A percentile compares a stretch with the other conserved stretches of the same genome.
Evolutionary conservation across 2,329 filamentous ascomycete species (phyloP).

Genomic region (Aspergillus phoenicis): DNA sequence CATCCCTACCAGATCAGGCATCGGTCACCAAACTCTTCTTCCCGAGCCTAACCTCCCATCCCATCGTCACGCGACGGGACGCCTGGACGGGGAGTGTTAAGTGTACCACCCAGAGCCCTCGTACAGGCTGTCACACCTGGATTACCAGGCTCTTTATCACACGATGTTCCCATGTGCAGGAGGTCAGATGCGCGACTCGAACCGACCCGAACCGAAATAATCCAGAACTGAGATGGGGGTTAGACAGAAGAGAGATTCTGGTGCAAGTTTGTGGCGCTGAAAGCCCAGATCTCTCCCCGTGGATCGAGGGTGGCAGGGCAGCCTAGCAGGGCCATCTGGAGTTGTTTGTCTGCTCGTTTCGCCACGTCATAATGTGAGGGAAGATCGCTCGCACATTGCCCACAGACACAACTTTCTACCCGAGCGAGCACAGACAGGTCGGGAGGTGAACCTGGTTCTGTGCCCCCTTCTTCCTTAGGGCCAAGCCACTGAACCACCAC

Average conservation of each 20-base stretch:
- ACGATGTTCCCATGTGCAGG: constrained; percentile 12
- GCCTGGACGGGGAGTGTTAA: constrained; percentile 12
- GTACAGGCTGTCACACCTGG: constrained; percentile 19
- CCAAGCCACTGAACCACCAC: constrained; percentile 17
- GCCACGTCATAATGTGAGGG: constrained; percentile 23
- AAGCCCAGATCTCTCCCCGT: not conserved
- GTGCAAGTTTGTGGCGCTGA: not conserved
- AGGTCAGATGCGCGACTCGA: constrained; percentile 12
- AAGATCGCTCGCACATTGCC: constrained; percentile 10
- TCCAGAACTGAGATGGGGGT: not conserved
- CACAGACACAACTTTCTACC: constrained; percentile 16
- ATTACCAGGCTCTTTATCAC: constrained; percentile 14
- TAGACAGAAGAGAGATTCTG: not conserved
- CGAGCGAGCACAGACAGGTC: constrained; percentile 20
- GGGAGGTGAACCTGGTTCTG: constrained; percentile 11
- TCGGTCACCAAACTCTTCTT: constrained; percentile 10
- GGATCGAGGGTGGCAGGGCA: not conserved
- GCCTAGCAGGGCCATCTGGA: constrained; percentile 5
- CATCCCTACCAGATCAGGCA: constrained; percentile 15
- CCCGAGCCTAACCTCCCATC: constrained; percentile 14
- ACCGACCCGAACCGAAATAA: not conserved
- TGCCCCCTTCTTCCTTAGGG: constrained; percentile 7
- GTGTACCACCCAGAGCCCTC: constrained; percentile 17
- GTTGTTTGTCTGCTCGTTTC: constrained; percentile 15
- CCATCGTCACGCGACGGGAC: constrained; percentile 20